Evolutionary conservation across 805 yeast species (phyloP).

Genomic region (Kodamaea hsintzibuensis): DNA sequence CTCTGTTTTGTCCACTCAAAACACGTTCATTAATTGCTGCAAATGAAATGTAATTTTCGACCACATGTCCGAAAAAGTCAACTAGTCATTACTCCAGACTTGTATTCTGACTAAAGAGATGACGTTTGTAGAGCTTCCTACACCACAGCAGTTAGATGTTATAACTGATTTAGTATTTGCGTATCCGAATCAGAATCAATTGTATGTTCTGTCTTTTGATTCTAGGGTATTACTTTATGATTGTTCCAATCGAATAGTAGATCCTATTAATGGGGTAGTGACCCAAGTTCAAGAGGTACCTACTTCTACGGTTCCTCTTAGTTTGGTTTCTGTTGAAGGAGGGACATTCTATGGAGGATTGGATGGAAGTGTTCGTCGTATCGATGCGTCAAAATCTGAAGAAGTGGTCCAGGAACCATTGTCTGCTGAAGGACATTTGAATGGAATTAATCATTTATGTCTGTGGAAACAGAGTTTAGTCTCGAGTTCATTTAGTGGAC

Average conservation of each 20-base stretch:
- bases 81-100: neutral
- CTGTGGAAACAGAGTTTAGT: conserved; percentile 21
- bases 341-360: conserved; percentile 49
- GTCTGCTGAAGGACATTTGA: conserved; percentile 4
- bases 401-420: neutral
- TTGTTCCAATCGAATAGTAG: conserved; percentile 8
- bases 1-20: too few species aligned
- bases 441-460: conserved; percentile 20
- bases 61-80: neutral
- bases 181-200: conserved; percentile 27
- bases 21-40: neutral
- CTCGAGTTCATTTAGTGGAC: conserved; percentile 65
- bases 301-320: conserved; percentile 24
- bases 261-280: conserved; percentile 3
- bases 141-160: conserved; percentile 36
- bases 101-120: neutral
- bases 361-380: conserved; percentile 53
- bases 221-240: conserved; percentile 47
- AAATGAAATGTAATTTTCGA: neutral
- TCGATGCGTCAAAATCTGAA: conserved; percentile 15
- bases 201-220: conserved; percentile 62
- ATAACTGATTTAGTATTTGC: conserved; percentile 45
- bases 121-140: conserved; percentile 17
- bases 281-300: conserved; percentile 11
- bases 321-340: conserved; percentile 28